Percentiles rank a stretch among this genome's conserved stretches.
These are phyloP conservation scores for Fusarium sp. DNA, from an alignment of 2,329 filamentous ascomycete species.

Conservation along the genomic window DNA sequence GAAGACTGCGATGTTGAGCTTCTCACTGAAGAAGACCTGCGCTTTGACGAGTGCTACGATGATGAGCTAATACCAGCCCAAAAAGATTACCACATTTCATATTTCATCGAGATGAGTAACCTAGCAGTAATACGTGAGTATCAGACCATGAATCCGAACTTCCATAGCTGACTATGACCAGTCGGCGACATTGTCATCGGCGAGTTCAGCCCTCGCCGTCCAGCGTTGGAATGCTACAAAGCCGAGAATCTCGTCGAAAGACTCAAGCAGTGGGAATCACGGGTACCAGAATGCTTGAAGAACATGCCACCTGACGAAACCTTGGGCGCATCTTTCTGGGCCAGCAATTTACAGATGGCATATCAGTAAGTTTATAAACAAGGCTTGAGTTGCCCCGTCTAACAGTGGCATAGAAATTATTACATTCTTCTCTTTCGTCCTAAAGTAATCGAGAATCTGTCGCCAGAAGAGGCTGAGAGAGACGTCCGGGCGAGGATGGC, in stretches of 20 bases:
- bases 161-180: not conserved
- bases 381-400: rapidly evolving
- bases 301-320: slow-evolving; percentile 16
- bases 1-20: slow-evolving; percentile 37
- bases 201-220: slow-evolving; percentile 32
- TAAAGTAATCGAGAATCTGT: not conserved
- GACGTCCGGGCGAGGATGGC: slow-evolving; percentile 19
- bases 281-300: slow-evolving; percentile 15
- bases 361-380: slow-evolving; percentile 22
- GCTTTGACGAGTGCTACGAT: slow-evolving; percentile 14
- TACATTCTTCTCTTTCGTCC: slow-evolving; percentile 31
- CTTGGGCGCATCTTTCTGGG: slow-evolving; percentile 27
- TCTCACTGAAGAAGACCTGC: slow-evolving; percentile 16
- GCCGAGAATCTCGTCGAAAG: not conserved
- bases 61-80: slow-evolving; percentile 8
- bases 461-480: slow-evolving; percentile 7
- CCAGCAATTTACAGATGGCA: slow-evolving; percentile 22
- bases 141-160: rapidly evolving
- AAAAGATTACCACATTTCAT: slow-evolving; percentile 24
- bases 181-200: slow-evolving; percentile 37
- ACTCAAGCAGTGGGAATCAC: slow-evolving; percentile 21
- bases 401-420: not conserved
- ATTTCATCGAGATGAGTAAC: slow-evolving; percentile 25
- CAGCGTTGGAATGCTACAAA: slow-evolving; percentile 3
- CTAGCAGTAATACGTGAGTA: slow-evolving; percentile 20